phyloP scores from a whole-genome alignment of 2,329 filamentous ascomycete species.

The Nigrospora osmanthi region DNA sequence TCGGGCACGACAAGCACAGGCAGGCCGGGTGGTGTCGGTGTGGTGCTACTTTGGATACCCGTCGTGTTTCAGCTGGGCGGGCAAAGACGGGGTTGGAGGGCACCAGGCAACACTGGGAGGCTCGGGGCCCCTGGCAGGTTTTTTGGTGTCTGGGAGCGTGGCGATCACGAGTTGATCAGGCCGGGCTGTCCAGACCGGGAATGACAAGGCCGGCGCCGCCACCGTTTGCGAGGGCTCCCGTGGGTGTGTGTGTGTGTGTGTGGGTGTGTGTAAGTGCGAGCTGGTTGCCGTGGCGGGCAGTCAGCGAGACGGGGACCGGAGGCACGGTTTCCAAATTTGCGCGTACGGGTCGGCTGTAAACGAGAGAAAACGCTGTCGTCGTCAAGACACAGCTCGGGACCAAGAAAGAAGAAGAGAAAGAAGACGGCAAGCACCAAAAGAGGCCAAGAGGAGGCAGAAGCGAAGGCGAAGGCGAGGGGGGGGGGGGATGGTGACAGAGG shows the following conservation, averaged over 20 bases:
- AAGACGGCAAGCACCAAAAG: not conserved
- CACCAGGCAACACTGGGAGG: not conserved
- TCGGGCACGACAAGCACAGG: not conserved
- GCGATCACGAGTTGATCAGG: slow-evolving; percentile 27
- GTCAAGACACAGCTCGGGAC: slow-evolving; percentile 2
- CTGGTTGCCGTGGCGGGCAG: too few species aligned
- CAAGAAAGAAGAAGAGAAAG: not conserved
- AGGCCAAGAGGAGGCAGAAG: not conserved
- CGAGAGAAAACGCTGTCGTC: slow-evolving; percentile 1
- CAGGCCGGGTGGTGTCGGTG: slow-evolving; percentile 12
- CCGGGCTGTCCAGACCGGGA: too few species aligned
- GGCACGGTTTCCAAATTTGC: too few species aligned
- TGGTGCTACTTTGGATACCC: slow-evolving; percentile 12
- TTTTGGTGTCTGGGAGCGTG: slow-evolving; percentile 16
- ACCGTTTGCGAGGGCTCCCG: too few species aligned
- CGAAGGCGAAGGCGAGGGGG: not conserved
- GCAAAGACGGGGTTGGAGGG: slow-evolving; percentile 9
- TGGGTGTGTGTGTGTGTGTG: too few species aligned
- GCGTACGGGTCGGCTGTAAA: slow-evolving; percentile 5
- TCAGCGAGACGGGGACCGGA: too few species aligned
- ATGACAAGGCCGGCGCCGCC: too few species aligned
- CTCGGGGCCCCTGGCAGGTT: slow-evolving; percentile 5
- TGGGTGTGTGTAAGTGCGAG: too few species aligned
- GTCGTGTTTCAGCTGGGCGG: slow-evolving; percentile 33
- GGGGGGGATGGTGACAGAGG: too few species aligned